Evolutionary conservation across 306 rosid genomes (phyloP).

Genomic region (Cucurbita ficifolia): DNA sequence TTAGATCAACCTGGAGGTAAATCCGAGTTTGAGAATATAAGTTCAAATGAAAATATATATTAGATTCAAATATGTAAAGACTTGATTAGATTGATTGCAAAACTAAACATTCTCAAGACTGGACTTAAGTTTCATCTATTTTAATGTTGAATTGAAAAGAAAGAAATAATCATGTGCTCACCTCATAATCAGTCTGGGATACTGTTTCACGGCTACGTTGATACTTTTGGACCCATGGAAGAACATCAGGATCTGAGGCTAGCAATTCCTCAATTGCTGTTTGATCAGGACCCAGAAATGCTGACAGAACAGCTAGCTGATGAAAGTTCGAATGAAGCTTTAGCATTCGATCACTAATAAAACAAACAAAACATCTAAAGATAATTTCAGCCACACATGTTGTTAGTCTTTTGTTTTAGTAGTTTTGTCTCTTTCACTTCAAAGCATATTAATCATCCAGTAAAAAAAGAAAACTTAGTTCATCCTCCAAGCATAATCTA

Average conservation of each 20-base stretch:
- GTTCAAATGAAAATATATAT: neutral
- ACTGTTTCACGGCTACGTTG: constrained; percentile 90
- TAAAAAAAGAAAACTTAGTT: neutral
- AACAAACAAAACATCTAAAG: neutral
- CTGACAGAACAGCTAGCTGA: constrained; percentile 80
- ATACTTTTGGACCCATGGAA: constrained; percentile 84
- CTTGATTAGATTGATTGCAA: neutral
- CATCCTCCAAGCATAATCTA: neutral
- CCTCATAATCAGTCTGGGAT: constrained; percentile 93
- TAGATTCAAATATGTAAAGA: neutral
- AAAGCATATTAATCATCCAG: neutral
- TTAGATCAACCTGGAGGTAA: constrained; percentile 71
- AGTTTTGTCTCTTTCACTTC: neutral
- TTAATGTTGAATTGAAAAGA: neutral
- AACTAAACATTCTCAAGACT: neutral
- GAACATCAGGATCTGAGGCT: constrained; percentile 65
- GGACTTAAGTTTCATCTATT: neutral
- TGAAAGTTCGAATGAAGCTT: constrained; percentile 8
- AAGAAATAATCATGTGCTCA: neutral
- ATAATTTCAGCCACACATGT: neutral
- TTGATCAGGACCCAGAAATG: constrained; percentile 90
- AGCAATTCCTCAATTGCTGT: constrained; percentile 54
- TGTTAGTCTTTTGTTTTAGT: neutral
- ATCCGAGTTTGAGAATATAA: constrained; percentile 3
- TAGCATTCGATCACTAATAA: neutral